Evolutionary conservation across 2,329 filamentous ascomycete genomes (phyloP).

Genomic region (Grosmannia serpens): DNA sequence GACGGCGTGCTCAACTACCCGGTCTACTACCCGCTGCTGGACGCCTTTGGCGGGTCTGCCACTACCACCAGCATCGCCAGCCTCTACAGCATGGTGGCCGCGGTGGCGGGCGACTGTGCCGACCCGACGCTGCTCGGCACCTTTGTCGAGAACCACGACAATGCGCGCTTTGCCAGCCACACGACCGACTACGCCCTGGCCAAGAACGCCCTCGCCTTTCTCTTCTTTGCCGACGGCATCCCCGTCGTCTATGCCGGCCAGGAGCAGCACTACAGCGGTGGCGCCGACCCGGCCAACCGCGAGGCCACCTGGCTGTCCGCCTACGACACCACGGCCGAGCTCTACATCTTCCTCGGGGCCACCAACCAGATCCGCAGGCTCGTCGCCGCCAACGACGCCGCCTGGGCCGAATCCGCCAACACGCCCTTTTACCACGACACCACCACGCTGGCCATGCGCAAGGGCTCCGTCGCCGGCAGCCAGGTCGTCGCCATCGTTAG

Average conservation of each 20-base stretch:
- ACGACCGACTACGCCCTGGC: conserved; percentile 43
- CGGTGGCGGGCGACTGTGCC: conserved; percentile 24
- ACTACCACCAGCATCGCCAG: conserved; percentile 24
- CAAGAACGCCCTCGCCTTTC: conserved; percentile 50
- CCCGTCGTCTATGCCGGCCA: conserved; percentile 56
- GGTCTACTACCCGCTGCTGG: conserved; percentile 28
- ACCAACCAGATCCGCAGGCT: conserved; percentile 18
- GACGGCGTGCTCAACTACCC: conserved; percentile 49
- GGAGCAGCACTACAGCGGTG: conserved; percentile 47
- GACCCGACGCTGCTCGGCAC: conserved; percentile 34
- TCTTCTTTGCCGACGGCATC: conserved; percentile 44
- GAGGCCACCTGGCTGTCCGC: conserved; percentile 46
- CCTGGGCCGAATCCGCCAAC: conserved; percentile 12
- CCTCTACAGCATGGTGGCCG: conserved; percentile 26
- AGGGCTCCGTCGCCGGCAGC: conserved; percentile 15
- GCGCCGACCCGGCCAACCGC: conserved; percentile 37
- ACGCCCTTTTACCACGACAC: conserved; percentile 13
- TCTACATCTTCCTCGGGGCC: conserved; percentile 36
- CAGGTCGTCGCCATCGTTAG: conserved; percentile 17
- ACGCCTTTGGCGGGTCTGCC: conserved; percentile 19
- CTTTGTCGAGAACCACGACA: conserved; percentile 51
- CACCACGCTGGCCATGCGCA: conserved; percentile 17
- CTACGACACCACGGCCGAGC: conserved; percentile 31
- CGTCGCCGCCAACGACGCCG: conserved; percentile 12
- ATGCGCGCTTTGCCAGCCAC: conserved; percentile 38